Percentiles rank a stretch among this genome's conserved stretches.
Conservation (phyloP, 768 basidiomycete genomes). For the Boletus rufocinnamomeus region DNA sequence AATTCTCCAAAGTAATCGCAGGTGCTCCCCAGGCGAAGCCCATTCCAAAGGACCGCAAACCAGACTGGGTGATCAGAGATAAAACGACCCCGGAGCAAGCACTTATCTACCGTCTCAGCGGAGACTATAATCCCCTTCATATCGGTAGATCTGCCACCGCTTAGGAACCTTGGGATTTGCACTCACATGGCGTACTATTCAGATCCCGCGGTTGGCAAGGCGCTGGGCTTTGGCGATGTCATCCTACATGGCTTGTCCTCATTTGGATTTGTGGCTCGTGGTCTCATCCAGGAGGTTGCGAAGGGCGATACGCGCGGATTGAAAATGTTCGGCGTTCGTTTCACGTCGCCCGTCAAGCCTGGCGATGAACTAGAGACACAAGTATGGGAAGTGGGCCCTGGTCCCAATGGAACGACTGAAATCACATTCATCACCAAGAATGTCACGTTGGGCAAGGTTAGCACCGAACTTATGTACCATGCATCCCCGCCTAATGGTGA, state of each 20-base stretch:
- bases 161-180: neutral
- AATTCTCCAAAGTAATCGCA: slow-evolving; percentile 63
- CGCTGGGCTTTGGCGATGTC: slow-evolving; percentile 77
- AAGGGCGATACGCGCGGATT: slow-evolving; percentile 61
- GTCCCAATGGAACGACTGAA: slow-evolving; percentile 58
- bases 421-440: slow-evolving; percentile 66
- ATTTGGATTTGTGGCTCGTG: slow-evolving; percentile 81
- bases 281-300: slow-evolving; percentile 63
- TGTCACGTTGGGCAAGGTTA: slow-evolving; percentile 58
- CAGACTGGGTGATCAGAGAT: slow-evolving; percentile 63
- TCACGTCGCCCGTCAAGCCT: slow-evolving; percentile 82
- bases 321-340: slow-evolving; percentile 69
- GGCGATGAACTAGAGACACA: slow-evolving; percentile 79
- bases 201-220: slow-evolving; percentile 76
- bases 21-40: slow-evolving; percentile 61
- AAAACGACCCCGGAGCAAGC: slow-evolving; percentile 69
- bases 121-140: slow-evolving; percentile 80
- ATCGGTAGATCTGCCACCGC: slow-evolving; percentile 47
- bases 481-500: slow-evolving; percentile 1
- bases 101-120: slow-evolving; percentile 68
- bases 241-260: slow-evolving; percentile 85
- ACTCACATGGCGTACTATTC: neutral
- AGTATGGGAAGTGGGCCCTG: slow-evolving; percentile 75
- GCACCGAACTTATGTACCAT: slow-evolving; percentile 7
- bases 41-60: slow-evolving; percentile 58